Percentiles rank a stretch among this genome's conserved stretches.
phyloP scores from a whole-genome alignment of 2,329 filamentous ascomycete genomes.

The Colletotrichum agaves region DNA sequence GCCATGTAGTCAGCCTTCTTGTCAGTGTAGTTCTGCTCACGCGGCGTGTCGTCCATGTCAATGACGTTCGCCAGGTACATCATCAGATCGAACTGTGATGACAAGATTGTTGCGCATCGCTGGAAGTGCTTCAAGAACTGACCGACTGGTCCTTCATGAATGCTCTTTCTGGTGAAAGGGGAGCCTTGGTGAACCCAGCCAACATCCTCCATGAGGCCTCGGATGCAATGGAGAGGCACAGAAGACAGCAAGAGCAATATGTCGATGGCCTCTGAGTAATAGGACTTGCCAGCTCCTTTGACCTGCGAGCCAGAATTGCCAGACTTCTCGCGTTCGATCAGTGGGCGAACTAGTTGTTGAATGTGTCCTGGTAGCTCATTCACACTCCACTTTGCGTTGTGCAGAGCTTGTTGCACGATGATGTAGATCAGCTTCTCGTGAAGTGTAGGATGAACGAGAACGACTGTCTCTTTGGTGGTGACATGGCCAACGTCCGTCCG shows the following conservation, averaged over 20 bases:
- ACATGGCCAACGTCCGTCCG: constrained; percentile 42
- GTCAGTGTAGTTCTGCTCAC: neutral
- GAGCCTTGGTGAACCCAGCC: neutral
- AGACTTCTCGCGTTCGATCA: neutral
- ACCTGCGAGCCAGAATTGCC: neutral
- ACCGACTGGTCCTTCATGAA: neutral
- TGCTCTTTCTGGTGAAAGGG: neutral
- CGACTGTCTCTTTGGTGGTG: constrained; percentile 39
- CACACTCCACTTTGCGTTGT: constrained; percentile 43
- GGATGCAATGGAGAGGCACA: neutral
- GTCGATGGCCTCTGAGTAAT: constrained; percentile 19
- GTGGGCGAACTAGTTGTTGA: neutral
- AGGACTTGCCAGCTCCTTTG: constrained; percentile 8
- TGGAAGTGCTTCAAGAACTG: neutral
- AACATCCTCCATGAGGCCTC: neutral
- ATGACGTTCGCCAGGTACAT: constrained; percentile 34
- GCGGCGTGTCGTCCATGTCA: neutral
- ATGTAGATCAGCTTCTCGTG: constrained; percentile 43
- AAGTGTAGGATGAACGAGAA: constrained; percentile 43
- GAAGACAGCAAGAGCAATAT: constrained; percentile 19
- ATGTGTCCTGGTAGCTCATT: constrained; percentile 30
- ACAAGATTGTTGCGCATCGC: constrained; percentile 26
- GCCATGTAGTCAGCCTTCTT: constrained; percentile 27
- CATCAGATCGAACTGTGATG: constrained; percentile 39
- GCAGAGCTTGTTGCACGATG: constrained; percentile 45